Conservation (phyloP, 495 filamentous ascomycete genomes). For the Neurospora sp. region DNA sequence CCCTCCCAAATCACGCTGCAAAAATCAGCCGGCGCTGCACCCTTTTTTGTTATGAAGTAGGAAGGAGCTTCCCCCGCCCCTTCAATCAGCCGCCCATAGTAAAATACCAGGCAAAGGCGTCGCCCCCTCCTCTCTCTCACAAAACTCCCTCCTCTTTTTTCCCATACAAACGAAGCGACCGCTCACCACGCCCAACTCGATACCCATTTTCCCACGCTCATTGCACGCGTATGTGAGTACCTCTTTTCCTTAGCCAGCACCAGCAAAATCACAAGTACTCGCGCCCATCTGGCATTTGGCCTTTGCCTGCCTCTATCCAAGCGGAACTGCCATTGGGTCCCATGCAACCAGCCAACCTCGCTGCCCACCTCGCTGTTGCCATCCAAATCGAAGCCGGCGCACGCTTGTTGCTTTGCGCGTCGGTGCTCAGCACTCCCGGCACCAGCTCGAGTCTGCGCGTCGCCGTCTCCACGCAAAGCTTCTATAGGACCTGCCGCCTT, state of each 20-base stretch:
- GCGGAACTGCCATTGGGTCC: slow-evolving; percentile 3
- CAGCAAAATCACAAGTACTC: slow-evolving; percentile 17
- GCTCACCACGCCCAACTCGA: slow-evolving; percentile 17
- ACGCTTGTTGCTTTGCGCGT: neutral
- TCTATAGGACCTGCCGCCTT: neutral
- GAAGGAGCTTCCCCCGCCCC: slow-evolving; percentile 28
- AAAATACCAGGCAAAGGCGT: slow-evolving; percentile 44
- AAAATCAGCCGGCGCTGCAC: slow-evolving; percentile 26
- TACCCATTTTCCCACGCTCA: slow-evolving; percentile 15
- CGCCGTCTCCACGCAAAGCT: slow-evolving; percentile 6
- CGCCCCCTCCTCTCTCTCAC: slow-evolving; percentile 45
- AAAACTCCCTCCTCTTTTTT: slow-evolving; percentile 44
- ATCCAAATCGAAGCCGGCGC: neutral
- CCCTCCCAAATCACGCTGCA: slow-evolving; percentile 19
- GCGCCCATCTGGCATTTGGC: neutral
- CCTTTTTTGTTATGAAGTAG: slow-evolving; percentile 29
- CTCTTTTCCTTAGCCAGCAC: slow-evolving; percentile 8
- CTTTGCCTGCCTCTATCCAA: slow-evolving; percentile 3
- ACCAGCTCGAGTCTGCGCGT: neutral
- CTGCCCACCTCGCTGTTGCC: neutral
- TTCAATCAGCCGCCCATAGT: slow-evolving; percentile 51
- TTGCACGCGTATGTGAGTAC: slow-evolving; percentile 17
- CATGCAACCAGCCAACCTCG: neutral
- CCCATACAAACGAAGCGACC: slow-evolving; percentile 37
- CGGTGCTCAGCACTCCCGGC: neutral